Percentiles rank a stretch among this genome's conserved stretches.
Evolutionary conservation across 2,329 filamentous ascomycete species (phyloP).

Genomic region (Cryphonectria japonica): DNA sequence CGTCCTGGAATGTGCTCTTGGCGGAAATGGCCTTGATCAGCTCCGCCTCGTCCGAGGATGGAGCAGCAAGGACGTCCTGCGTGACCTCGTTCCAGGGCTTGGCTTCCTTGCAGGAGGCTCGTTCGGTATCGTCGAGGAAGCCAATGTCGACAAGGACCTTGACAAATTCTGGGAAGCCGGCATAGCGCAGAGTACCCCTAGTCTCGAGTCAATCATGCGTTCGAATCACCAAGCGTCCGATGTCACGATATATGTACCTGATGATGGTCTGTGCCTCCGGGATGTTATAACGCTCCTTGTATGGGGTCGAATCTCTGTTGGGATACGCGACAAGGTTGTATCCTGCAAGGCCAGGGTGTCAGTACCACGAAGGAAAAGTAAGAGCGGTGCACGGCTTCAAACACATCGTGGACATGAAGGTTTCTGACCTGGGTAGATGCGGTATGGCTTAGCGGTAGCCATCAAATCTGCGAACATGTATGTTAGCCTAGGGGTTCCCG

Average conservation of each 20-base stretch:
- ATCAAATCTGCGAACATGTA: slow-evolving; percentile 67
- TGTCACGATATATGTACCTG: not conserved
- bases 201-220: slow-evolving; percentile 74
- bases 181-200: slow-evolving; percentile 82
- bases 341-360: slow-evolving; percentile 38
- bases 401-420: too few species aligned
- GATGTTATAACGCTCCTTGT: slow-evolving; percentile 86
- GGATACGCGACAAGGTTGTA: slow-evolving; percentile 91
- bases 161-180: slow-evolving; percentile 87
- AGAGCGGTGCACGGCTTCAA: not conserved
- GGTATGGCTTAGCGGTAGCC: slow-evolving; percentile 85
- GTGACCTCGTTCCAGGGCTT: slow-evolving; percentile 86
- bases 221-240: not conserved
- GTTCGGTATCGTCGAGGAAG: slow-evolving; percentile 76
- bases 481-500: not conserved
- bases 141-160: slow-evolving; percentile 85
- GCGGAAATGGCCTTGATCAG: slow-evolving; percentile 75
- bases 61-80: slow-evolving; percentile 72
- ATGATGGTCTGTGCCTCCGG: slow-evolving; percentile 63
- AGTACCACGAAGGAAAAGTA: not conserved
- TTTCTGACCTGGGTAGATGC: slow-evolving; percentile 73
- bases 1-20: slow-evolving; percentile 73
- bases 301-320: slow-evolving; percentile 85
- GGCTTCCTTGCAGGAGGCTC: slow-evolving; percentile 68
- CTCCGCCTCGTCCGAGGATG: slow-evolving; percentile 68